phyloP scores from a whole-genome alignment of 1,284 basidiomycete genomes.

The Flammula alnicola region DNA sequence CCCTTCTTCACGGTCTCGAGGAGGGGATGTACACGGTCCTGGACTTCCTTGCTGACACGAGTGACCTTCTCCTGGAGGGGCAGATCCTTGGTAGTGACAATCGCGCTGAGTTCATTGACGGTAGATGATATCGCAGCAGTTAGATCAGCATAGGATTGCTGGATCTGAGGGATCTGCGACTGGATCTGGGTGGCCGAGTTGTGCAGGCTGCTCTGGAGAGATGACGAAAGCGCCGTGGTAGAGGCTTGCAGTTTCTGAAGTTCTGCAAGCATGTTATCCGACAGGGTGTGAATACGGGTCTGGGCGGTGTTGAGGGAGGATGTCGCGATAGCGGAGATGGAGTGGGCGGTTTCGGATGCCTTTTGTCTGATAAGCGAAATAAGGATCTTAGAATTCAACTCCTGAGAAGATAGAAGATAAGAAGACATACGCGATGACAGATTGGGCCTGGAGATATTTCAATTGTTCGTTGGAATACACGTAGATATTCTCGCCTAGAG shows the following conservation, averaged over 20 bases:
- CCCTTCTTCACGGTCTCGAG: conserved; percentile 47
- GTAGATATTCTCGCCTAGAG: conserved; percentile 63
- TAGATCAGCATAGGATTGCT: conserved; percentile 41
- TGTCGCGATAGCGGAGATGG: conserved; percentile 60
- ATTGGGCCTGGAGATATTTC: conserved; percentile 73
- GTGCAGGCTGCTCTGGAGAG: conserved; percentile 52
- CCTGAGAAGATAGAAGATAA: conserved; percentile 1
- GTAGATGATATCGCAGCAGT: conserved; percentile 50
- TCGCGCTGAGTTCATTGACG: conserved; percentile 53
- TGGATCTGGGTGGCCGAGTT: conserved; percentile 39
- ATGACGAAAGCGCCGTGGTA: conserved; percentile 55
- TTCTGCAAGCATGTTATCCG: conserved; percentile 65
- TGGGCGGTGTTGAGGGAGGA: conserved; percentile 56
- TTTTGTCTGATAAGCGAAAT: conserved; percentile 52
- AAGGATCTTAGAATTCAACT: conserved; percentile 18
- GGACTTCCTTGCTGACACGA: conserved; percentile 61
- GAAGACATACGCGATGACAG: conserved; percentile 59
- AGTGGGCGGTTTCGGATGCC: conserved; percentile 68
- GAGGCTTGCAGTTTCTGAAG: conserved; percentile 68
- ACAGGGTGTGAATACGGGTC: conserved; percentile 56
- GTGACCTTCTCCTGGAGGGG: conserved; percentile 62
- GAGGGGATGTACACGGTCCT: conserved; percentile 60
- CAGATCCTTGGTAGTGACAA: conserved; percentile 57
- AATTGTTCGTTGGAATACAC: conserved; percentile 73
- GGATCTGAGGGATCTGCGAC: conserved; percentile 43